Base-by-base conservation (phyloP, 108 stramenopile species). In the Nitzschia inconspicua region DNA sequence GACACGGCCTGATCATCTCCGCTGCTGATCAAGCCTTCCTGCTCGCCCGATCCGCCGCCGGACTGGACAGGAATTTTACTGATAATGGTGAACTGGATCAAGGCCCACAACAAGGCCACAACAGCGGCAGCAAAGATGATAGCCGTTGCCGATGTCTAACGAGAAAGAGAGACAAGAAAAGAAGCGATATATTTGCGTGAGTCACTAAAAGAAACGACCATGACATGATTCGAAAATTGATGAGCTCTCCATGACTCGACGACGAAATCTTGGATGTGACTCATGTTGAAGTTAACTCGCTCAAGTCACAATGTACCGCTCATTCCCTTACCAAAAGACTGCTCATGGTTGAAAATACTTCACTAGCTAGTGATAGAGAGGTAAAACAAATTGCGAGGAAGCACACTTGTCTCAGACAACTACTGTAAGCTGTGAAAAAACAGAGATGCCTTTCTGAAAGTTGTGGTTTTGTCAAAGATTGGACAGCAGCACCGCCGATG, bases 1-100 rank as follows among this genome's bases (percentile, higher is more conserved):
- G 86, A 88, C 6, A 40, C 42, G 39, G 75, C 84, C 43, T 86
- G 87, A 49, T 92, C 84, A 63, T 82, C 75, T 35, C 75, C 70
- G 20, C 60, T 65, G 32, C 53, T 57, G 16, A 86, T 62, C 7
- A 83, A 70, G 22, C 65, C 81, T 13, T 62, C 65, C 59, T 80
- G 79, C 13, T 47, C 58, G 9, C 44, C 61, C 27, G 66, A 53
- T 20, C 77, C 80, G 23, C 74, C 76, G 41, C 69, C 73, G 53
- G 81, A 83, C 35, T 70, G 58, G 52, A 92, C 68, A 50, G 89
- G 85, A 65, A 95, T 88, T 47, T 82, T 70, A 19, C 86, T 54
- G 76, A 95, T 87, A 65, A 92, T 72, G 14, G 62, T 55, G 69
- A 89, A 92, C 56, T 89, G 86, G 63, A 78, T 40, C 55, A 78